These are phyloP conservation scores for Skeletonema grethae DNA, from an alignment of 108 stramenopile species.

Conservation along the genomic window DNA sequence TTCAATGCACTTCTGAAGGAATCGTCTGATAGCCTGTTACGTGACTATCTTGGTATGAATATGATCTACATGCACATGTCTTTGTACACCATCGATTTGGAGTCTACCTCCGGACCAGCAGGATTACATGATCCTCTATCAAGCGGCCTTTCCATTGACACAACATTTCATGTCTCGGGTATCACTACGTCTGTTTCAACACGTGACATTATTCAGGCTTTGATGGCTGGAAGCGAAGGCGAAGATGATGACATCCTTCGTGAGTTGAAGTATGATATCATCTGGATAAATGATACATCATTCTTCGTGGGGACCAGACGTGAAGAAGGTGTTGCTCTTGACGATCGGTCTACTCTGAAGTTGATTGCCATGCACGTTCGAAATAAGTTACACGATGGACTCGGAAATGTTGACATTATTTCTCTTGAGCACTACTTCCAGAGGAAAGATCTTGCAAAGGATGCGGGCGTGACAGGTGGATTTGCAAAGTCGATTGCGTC, in stretches of 20 bases:
- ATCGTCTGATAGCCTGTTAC: slow-evolving; percentile 29
- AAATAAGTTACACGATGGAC: slow-evolving; percentile 26
- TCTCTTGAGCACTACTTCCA: slow-evolving; percentile 31
- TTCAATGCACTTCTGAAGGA: slow-evolving; percentile 33
- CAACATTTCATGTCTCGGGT: slow-evolving; percentile 65
- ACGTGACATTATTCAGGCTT: slow-evolving; percentile 63
- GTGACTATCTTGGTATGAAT: slow-evolving; percentile 63
- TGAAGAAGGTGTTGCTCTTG: slow-evolving; percentile 9
- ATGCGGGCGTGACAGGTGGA: slow-evolving; percentile 6
- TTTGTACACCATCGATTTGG: slow-evolving; percentile 79
- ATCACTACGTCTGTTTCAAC: slow-evolving; percentile 68
- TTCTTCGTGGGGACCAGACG: slow-evolving; percentile 64
- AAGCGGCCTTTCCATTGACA: slow-evolving; percentile 52
- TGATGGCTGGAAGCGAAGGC: slow-evolving; percentile 35
- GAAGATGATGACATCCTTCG: slow-evolving; percentile 41
- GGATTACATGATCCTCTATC: slow-evolving; percentile 61
- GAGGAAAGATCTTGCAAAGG: background rate
- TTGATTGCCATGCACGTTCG: slow-evolving; percentile 28
- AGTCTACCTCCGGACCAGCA: slow-evolving; percentile 41
- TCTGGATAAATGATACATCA: slow-evolving; percentile 76
- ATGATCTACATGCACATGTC: slow-evolving; percentile 63
- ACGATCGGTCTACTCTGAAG: slow-evolving; percentile 11
- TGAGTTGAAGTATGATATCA: slow-evolving; percentile 71
- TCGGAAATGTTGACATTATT: slow-evolving; percentile 24
- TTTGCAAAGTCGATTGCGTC: slow-evolving; percentile 10